Evolutionary conservation across 169 alveolate species (phyloP).

Genomic region (Babesia ovata): DNA sequence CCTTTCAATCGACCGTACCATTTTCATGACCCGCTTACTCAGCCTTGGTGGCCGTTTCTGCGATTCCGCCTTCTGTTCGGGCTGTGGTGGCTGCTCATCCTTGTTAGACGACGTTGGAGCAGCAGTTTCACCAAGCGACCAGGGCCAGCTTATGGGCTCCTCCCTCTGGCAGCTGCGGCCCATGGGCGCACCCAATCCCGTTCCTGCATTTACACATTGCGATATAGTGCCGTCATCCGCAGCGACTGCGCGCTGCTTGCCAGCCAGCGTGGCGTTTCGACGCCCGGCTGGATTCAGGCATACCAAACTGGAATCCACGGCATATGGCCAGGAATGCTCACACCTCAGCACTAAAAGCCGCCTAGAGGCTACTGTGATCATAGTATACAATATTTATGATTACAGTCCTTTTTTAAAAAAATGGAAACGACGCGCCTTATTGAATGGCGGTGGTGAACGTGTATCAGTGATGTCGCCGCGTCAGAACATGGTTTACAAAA

Average conservation of each 20-base stretch:
- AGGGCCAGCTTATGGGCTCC: constrained; percentile 8
- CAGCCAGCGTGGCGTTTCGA: neutral
- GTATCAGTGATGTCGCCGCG: neutral
- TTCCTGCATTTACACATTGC: constrained; percentile 16
- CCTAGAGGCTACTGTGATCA: too few species aligned
- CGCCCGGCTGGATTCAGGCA: constrained; percentile 4
- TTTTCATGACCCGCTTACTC: constrained; percentile 49
- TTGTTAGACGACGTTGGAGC: neutral
- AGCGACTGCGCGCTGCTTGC: neutral
- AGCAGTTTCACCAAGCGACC: neutral
- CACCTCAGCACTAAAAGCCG: neutral
- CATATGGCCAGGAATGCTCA: neutral
- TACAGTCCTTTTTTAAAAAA: neutral
- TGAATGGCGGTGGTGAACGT: neutral
- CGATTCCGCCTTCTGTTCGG: neutral
- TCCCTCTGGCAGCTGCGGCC: neutral
- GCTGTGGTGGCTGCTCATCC: neutral
- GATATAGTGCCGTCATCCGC: neutral
- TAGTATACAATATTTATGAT: too few species aligned
- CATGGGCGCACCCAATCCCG: neutral
- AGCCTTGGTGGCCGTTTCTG: constrained; percentile 6
- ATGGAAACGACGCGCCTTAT: neutral
- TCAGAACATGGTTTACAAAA: neutral
- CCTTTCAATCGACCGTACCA: constrained; percentile 48
- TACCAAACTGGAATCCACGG: neutral